A percentile compares a stretch with the other conserved stretches of the same genome.
These are phyloP conservation scores for Lactarius akahatsu DNA, from an alignment of 768 basidiomycete species.

Conservation along the genomic window DNA sequence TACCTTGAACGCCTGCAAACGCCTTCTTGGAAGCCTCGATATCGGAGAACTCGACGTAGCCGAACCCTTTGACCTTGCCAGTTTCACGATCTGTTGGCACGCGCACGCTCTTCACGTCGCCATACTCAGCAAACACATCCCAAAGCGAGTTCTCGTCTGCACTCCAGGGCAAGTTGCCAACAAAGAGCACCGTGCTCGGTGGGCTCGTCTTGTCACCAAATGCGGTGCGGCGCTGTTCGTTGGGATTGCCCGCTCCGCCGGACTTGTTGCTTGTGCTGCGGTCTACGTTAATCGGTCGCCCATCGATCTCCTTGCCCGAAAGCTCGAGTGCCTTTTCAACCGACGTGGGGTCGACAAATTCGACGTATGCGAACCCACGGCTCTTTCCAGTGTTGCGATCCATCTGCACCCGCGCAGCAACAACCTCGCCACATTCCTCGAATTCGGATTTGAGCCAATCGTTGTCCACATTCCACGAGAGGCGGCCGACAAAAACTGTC, in stretches of 20 bases:
- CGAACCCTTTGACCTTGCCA: conserved; percentile 91
- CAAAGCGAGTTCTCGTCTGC: conserved; percentile 83
- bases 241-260: conserved; percentile 35
- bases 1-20: conserved; percentile 61
- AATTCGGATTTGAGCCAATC: conserved; percentile 94
- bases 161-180: conserved; percentile 85
- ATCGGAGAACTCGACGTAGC: conserved; percentile 91
- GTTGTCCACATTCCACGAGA: conserved; percentile 97
- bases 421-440: conserved; percentile 82
- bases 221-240: conserved; percentile 69
- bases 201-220: conserved; percentile 71
- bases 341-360: conserved; percentile 67
- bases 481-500: conserved; percentile 86
- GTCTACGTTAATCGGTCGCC: conserved; percentile 85
- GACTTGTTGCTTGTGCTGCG: conserved; percentile 55
- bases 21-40: conserved; percentile 80
- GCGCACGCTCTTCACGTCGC: conserved; percentile 80
- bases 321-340: conserved; percentile 79
- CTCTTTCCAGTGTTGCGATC: conserved; percentile 81
- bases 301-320: conserved; percentile 89
- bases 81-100: conserved; percentile 92
- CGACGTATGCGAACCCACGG: conserved; percentile 82
- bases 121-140: conserved; percentile 87
- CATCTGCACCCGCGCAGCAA: conserved; percentile 83
- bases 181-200: conserved; percentile 78